Percentiles rank a stretch among this genome's conserved stretches.
Evolutionary conservation across 768 basidiomycete genomes (phyloP).

Genomic region (Albatrellus ellisii): DNA sequence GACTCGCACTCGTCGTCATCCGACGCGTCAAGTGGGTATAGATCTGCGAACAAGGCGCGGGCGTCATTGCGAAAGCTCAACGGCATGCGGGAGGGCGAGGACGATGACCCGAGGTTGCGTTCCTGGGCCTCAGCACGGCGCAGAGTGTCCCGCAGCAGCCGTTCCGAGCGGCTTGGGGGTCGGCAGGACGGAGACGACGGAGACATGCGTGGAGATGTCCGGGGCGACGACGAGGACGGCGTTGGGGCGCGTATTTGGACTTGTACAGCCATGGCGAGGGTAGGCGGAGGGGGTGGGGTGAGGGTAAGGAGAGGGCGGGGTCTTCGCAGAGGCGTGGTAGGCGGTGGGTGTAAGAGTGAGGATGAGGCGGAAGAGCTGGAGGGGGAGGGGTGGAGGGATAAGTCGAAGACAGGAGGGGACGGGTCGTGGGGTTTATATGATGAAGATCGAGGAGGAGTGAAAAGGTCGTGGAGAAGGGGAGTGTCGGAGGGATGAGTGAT

Average conservation of each 20-base stretch:
- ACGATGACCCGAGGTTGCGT: conserved; percentile 20
- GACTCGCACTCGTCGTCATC: conserved; percentile 14
- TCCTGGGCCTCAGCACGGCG: conserved; percentile 21
- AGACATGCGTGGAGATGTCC: conserved; percentile 2
- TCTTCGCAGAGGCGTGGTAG: too few relatives aligned
- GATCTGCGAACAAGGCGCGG: conserved; percentile 6
- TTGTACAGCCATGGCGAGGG: conserved; percentile 26
- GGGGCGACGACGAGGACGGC: conserved; percentile 15
- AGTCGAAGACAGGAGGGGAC: too few relatives aligned
- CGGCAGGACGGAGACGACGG: conserved; percentile 16
- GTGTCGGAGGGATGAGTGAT: too few relatives aligned
- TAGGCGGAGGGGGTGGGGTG: conserved; percentile 19
- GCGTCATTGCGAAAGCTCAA: conserved; percentile 13
- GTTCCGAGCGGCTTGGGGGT: conserved; percentile 39
- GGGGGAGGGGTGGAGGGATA: too few relatives aligned
- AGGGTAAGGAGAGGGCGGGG: conserved; percentile 6
- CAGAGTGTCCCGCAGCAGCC: conserved; percentile 43
- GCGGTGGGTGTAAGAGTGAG: too few relatives aligned
- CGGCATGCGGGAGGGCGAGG: not conserved
- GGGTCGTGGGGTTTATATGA: too few relatives aligned
- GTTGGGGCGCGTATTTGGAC: conserved; percentile 19
- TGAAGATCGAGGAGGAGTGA: too few relatives aligned
- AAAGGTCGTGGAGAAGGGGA: too few relatives aligned
- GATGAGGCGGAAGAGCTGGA: too few relatives aligned
- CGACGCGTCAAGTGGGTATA: conserved; percentile 8